Percentiles rank a stretch among this genome's conserved stretches.
These are phyloP conservation scores for Colletotrichum sp. DNA, from an alignment of 2,329 filamentous ascomycete species.

Conservation along the genomic window DNA sequence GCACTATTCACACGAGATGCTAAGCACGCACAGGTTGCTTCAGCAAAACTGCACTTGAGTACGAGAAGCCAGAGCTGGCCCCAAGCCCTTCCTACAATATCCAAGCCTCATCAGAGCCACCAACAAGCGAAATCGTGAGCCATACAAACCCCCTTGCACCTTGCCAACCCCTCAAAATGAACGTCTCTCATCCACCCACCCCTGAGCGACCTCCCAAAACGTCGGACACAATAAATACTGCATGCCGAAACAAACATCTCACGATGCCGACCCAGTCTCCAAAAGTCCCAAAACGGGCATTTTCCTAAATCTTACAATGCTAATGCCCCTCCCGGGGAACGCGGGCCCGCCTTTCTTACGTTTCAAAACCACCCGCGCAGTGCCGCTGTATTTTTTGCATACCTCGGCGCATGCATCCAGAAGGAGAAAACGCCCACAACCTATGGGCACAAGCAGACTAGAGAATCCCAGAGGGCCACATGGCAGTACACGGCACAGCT, in stretches of 20 bases:
- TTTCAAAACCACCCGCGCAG: not conserved
- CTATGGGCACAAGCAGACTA: not conserved
- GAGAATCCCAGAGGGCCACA: not conserved
- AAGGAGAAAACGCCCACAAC: not conserved
- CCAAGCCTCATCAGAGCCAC: not conserved
- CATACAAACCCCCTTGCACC: not conserved
- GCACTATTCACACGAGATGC: not conserved
- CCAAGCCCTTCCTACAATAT: not conserved
- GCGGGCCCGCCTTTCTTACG: not conserved
- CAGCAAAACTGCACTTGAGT: not conserved
- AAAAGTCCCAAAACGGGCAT: not conserved
- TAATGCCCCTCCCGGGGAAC: not conserved
- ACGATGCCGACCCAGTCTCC: not conserved
- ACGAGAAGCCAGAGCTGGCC: not conserved
- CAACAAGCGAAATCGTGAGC: not conserved
- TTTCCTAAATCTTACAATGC: not conserved
- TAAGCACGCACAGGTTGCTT: not conserved
- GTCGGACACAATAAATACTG: not conserved
- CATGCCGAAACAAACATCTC: not conserved
- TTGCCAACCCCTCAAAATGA: not conserved
- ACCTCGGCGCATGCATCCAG: not conserved
- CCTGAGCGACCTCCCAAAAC: not conserved
- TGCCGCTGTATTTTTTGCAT: not conserved
- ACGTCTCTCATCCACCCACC: not conserved
- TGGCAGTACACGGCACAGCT: not conserved